Conservation (phyloP, 108 stramenopile genomes). For the Cyclotella distinguenda region DNA sequence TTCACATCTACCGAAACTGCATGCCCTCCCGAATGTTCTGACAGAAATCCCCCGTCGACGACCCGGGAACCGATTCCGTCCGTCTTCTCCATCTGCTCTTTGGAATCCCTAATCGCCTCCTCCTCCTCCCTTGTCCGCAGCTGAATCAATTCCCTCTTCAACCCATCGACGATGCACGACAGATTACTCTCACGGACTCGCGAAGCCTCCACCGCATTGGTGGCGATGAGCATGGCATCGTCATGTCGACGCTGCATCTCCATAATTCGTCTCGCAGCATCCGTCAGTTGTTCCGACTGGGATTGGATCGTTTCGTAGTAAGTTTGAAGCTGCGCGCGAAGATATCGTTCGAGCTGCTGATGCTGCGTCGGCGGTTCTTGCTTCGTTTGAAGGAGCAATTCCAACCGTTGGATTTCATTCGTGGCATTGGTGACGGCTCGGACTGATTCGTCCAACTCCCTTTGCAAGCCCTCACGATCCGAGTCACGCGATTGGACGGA, state of each 20-base stretch:
- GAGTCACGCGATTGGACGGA: background rate
- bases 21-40: background rate
- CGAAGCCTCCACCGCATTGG: conserved; percentile 37
- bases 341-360: conserved; percentile 20
- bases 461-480: background rate
- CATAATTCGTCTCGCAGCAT: conserved; percentile 7
- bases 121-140: conserved; percentile 8
- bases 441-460: conserved; percentile 2
- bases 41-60: background rate
- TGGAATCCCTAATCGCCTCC: background rate
- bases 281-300: conserved; percentile 12
- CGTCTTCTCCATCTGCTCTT: background rate
- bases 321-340: conserved; percentile 19
- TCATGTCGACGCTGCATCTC: conserved; percentile 11
- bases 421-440: conserved; percentile 4
- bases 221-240: conserved; percentile 41
- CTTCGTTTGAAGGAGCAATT: background rate
- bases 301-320: conserved; percentile 37
- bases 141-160: conserved; percentile 27
- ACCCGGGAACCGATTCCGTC: background rate
- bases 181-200: conserved; percentile 23
- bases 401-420: conserved; percentile 11
- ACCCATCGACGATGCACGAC: conserved; percentile 28
- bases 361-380: conserved; percentile 14
- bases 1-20: background rate